Conservation (phyloP, 129 eudicot genomes). For the Cynara cardunculus region DNA sequence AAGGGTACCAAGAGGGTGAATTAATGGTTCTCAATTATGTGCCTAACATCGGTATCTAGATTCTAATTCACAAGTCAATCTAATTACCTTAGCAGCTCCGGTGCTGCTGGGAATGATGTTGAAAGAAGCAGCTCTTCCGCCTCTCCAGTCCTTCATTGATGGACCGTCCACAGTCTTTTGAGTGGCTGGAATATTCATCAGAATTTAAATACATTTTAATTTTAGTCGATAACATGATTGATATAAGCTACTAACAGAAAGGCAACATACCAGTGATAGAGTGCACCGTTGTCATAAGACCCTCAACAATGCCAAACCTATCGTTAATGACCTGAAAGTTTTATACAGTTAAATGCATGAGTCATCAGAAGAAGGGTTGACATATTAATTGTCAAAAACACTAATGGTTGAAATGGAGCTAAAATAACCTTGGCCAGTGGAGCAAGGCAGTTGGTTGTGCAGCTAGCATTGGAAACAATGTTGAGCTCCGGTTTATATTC, state of each 20-base stretch:
- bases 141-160: constrained; percentile 88
- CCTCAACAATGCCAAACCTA: constrained; percentile 37
- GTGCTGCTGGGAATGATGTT: constrained; percentile 88
- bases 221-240: not conserved
- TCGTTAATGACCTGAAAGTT: constrained; percentile 32
- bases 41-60: not conserved
- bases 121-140: constrained; percentile 88
- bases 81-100: constrained; percentile 77
- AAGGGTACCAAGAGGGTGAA: not conserved
- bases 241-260: not conserved
- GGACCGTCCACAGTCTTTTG: constrained; percentile 84
- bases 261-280: constrained; percentile 31
- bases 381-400: not conserved
- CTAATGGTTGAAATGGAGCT: not conserved
- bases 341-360: not conserved
- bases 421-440: constrained; percentile 75
- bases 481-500: constrained; percentile 69
- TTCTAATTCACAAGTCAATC: not conserved
- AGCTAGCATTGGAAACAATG: constrained; percentile 89
- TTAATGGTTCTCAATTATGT: not conserved
- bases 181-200: constrained; percentile 21
- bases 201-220: not conserved
- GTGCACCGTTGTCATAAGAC: constrained; percentile 34
- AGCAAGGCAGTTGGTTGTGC: constrained; percentile 96
- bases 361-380: not conserved